Evolutionary conservation across 2,329 filamentous ascomycete genomes (phyloP).

Genomic region (Epichloe scottii): DNA sequence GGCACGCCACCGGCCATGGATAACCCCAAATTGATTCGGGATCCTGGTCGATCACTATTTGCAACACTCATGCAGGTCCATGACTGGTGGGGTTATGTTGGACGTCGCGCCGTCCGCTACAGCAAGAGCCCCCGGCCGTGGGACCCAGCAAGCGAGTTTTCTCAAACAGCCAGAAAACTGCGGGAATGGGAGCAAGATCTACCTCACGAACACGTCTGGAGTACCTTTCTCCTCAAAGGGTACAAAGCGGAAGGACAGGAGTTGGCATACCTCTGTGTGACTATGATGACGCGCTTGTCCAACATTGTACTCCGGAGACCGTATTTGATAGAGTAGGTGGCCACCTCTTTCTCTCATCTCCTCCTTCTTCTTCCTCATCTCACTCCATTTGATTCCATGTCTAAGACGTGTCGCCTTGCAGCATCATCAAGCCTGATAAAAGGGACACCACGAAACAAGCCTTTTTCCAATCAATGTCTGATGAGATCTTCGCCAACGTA

Average conservation of each 20-base stretch:
- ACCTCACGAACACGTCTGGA: conserved; percentile 36
- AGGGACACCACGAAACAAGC: conserved; percentile 23
- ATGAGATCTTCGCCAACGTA: conserved; percentile 37
- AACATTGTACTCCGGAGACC: conserved; percentile 43
- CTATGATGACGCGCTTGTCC: conserved; percentile 42
- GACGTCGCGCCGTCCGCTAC: conserved; percentile 33
- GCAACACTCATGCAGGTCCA: conserved; percentile 43
- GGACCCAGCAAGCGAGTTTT: conserved; percentile 35
- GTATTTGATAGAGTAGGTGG: conserved; percentile 35
- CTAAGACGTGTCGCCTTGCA: conserved; percentile 10
- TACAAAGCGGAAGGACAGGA: conserved; percentile 38
- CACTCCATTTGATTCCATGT: background rate
- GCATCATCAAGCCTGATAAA: conserved; percentile 30
- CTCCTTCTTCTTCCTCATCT: background rate
- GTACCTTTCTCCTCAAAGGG: conserved; percentile 25
- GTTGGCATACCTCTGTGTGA: conserved; percentile 41
- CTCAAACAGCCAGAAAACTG: conserved; percentile 29
- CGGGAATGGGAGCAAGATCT: conserved; percentile 35
- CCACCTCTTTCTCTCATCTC: conserved; percentile 8
- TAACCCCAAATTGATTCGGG: conserved; percentile 29
- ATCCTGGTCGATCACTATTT: conserved; percentile 37
- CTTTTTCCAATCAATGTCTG: conserved; percentile 32
- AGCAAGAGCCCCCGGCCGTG: conserved; percentile 31
- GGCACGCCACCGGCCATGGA: conserved; percentile 37
- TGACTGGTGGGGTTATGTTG: conserved; percentile 40